phyloP scores from a whole-genome alignment of 164 flowering plant species.

The Vitis amurensis region DNA sequence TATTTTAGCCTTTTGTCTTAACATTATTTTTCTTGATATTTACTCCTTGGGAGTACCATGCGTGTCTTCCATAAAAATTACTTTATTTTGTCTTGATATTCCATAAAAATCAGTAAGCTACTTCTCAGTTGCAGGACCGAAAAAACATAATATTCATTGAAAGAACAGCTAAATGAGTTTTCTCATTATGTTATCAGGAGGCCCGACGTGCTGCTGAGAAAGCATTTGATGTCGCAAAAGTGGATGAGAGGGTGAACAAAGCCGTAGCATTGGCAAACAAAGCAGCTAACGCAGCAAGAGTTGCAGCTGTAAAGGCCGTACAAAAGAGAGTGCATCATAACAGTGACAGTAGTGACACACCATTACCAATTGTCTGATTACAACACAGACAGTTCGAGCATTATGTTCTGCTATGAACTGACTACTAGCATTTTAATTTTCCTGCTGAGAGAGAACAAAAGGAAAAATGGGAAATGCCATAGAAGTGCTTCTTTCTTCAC shows the following conservation, averaged over 20 bases:
- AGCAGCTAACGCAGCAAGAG: constrained; percentile 97
- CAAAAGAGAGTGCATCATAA: constrained; percentile 58
- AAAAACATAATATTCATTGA: background rate
- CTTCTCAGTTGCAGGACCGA: background rate
- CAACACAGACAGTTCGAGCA: background rate
- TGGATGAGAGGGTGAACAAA: constrained; percentile 84
- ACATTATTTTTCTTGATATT: no score
- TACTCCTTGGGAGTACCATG: no score
- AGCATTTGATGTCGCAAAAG: constrained; percentile 61
- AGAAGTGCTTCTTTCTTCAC: background rate
- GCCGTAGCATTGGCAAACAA: constrained; percentile 81
- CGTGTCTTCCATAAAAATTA: no score
- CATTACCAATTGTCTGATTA: constrained; percentile 27
- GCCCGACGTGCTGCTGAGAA: constrained; percentile 80
- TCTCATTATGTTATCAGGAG: constrained; percentile 52
- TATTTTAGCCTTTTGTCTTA: no score
- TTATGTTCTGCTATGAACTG: background rate
- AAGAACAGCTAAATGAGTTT: background rate
- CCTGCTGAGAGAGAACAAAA: background rate
- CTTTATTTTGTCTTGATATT: no score
- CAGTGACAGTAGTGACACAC: constrained; percentile 10
- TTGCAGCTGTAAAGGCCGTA: constrained; percentile 90
- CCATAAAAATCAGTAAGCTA: background rate
- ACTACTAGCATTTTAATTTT: background rate
- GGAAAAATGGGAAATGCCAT: background rate